Conservation (phyloP, 2,329 filamentous ascomycete genomes). For the Hypocrella siamensis region DNA sequence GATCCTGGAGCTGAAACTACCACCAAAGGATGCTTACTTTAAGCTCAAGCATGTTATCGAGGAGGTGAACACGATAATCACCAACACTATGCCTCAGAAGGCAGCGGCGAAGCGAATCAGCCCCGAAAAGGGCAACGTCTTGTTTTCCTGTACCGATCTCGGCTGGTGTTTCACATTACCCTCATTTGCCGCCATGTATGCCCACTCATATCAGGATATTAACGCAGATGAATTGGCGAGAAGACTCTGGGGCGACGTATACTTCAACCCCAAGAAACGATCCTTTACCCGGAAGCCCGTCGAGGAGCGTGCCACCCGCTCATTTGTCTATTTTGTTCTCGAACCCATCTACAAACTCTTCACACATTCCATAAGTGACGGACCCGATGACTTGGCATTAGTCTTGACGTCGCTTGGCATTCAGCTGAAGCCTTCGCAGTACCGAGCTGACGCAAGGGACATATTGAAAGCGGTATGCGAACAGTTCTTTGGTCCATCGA, state of each 20-base stretch:
- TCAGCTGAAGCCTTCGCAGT: slow-evolving; percentile 76
- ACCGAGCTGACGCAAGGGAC: slow-evolving; percentile 77
- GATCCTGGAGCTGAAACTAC: slow-evolving; percentile 85
- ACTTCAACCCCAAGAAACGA: slow-evolving; percentile 80
- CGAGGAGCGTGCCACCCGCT: slow-evolving; percentile 66
- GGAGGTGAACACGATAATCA: slow-evolving; percentile 92
- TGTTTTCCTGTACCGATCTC: slow-evolving; percentile 86
- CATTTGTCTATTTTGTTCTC: slow-evolving; percentile 87
- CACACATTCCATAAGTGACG: slow-evolving; percentile 85
- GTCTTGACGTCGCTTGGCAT: slow-evolving; percentile 73
- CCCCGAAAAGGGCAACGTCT: slow-evolving; percentile 95
- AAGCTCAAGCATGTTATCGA: slow-evolving; percentile 98
- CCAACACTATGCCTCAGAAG: slow-evolving; percentile 67
- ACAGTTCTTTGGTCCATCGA: slow-evolving; percentile 85
- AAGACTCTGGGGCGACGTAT: slow-evolving; percentile 90
- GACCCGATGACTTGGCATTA: slow-evolving; percentile 64
- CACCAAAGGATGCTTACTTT: slow-evolving; percentile 92
- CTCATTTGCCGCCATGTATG: slow-evolving; percentile 94
- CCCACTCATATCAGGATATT: slow-evolving; percentile 70
- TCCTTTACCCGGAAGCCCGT: slow-evolving; percentile 80
- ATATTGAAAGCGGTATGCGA: slow-evolving; percentile 81
- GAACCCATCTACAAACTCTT: slow-evolving; percentile 98
- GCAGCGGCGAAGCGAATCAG: slow-evolving; percentile 71
- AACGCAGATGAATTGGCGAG: slow-evolving; percentile 70
- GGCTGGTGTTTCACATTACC: slow-evolving; percentile 92